A percentile compares a stretch with the other conserved stretches of the same genome.
These are phyloP conservation scores for Diaporthe ampelina DNA, from an alignment of 2,329 filamentous ascomycete species.

Conservation along the genomic window DNA sequence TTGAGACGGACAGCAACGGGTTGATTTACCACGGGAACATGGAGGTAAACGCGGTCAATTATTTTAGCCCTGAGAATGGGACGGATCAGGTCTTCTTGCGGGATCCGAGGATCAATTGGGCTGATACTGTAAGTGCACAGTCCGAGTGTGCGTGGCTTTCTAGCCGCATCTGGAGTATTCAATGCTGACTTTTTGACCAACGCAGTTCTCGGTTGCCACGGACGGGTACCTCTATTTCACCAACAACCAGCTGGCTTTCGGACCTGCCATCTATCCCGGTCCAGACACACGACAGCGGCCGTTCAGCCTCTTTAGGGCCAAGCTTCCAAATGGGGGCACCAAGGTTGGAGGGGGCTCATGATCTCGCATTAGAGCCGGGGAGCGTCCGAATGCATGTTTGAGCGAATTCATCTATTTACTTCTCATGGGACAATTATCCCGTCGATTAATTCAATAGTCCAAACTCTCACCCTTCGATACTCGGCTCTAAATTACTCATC, in stretches of 20 bases:
- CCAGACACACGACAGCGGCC: constrained; percentile 44
- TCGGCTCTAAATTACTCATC: no score
- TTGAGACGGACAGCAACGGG: constrained; percentile 65
- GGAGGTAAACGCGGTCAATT: constrained; percentile 62
- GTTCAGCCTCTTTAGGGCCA: constrained; percentile 46
- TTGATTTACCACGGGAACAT: constrained; percentile 64
- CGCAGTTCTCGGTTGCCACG: constrained; percentile 52
- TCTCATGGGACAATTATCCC: no score
- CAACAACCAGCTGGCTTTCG: constrained; percentile 60
- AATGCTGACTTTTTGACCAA: background rate
- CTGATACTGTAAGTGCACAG: constrained; percentile 56
- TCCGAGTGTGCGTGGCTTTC: no score
- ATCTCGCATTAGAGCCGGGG: background rate
- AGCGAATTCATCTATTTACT: background rate
- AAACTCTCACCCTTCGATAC: no score
- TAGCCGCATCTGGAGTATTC: background rate
- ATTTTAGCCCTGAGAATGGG: constrained; percentile 57
- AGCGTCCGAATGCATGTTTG: background rate
- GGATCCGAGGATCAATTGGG: constrained; percentile 59
- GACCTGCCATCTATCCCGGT: constrained; percentile 38
- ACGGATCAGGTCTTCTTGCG: constrained; percentile 58
- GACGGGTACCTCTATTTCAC: constrained; percentile 68
- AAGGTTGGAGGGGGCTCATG: constrained; percentile 42
- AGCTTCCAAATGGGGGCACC: constrained; percentile 45
- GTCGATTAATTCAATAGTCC: no score